Percentiles rank a stretch among this genome's conserved stretches.
These are phyloP conservation scores for Spizellomyces sp. DNA, from an alignment of 192 early-diverging fungal species.

Conservation along the genomic window DNA sequence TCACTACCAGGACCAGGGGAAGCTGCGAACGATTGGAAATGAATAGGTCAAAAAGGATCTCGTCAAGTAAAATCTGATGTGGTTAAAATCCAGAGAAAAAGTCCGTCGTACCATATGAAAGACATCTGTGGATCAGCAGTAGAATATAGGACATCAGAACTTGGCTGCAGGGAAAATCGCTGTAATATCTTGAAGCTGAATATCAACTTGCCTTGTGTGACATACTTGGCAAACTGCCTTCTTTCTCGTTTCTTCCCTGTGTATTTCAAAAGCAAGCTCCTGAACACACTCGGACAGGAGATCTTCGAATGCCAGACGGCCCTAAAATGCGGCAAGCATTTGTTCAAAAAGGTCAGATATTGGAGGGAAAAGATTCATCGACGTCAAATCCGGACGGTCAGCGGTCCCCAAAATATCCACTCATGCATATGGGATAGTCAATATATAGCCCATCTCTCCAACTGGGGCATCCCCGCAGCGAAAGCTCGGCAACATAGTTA, in stretches of 20 bases:
- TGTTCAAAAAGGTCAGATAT: no score
- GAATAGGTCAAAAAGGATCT: neutral
- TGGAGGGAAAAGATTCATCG: no score
- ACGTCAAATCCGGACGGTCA: no score
- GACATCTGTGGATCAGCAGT: slow-evolving; percentile 48
- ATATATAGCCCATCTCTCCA: no score
- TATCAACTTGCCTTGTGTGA: slow-evolving; percentile 67
- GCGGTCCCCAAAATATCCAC: no score
- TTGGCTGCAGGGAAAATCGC: neutral
- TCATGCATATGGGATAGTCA: no score
- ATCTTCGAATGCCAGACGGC: slow-evolving; percentile 48
- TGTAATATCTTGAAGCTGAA: neutral
- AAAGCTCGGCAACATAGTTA: no score
- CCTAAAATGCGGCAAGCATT: neutral
- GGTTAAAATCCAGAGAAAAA: neutral
- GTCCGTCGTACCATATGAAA: slow-evolving; percentile 40
- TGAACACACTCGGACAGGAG: slow-evolving; percentile 73
- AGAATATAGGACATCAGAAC: slow-evolving; percentile 1
- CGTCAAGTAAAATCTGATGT: neutral
- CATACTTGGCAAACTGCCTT: slow-evolving; percentile 71
- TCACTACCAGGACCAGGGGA: slow-evolving; percentile 48
- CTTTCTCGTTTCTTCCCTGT: slow-evolving; percentile 65
- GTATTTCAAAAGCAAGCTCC: slow-evolving; percentile 73
- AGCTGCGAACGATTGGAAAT: neutral
- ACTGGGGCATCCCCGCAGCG: no score